Evolutionary conservation across 2,329 filamentous ascomycete genomes (phyloP), one percentile per base, ranked within the genome.

Genomic region (Aspergillus sp.): DNA sequence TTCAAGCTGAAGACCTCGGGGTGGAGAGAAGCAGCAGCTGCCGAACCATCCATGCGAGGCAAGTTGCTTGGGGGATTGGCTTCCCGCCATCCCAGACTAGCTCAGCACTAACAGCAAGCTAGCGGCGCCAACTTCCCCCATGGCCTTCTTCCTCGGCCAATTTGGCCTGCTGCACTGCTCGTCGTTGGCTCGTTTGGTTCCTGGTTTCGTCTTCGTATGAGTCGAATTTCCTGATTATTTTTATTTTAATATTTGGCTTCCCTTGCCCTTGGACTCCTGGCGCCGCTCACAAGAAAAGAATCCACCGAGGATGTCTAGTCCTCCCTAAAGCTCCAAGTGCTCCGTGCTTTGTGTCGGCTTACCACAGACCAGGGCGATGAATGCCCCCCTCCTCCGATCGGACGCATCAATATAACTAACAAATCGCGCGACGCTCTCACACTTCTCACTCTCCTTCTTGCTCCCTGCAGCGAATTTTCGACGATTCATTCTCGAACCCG

Each of bases 401-500:
- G 60, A 52, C 23, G 47, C 57, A 64, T 61, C 62, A 63, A 53
- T 62, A 65, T 61, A 62, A 58, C 61, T 56, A 55, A 59, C 57
- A 50, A 55, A 62, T 61, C 59, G 63, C 62, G 59, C 62, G 44
- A 63, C 62, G 41, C 47, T 52, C 41, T 46, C 55, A 52, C 49
- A 55, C 45, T 31, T 31, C 31, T 40, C 40, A 33, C 45, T 35
- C 12, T 55, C 27, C 55, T 50, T 59, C 49, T 52, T 55, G 15
- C 43, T 49, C 33, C 17, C 52, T 53, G 49, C 54, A 37, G 49
- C 52, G 46, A 45, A 51, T 39, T 25, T 53, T 50, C 55, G 35
- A 53, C 31, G 7, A 49, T 40, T 52, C 40, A 40, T 45, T 57
- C 51, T 57, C 57, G 50, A 55, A 37, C 17, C 52, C 46, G 50